Evolutionary conservation across 2,329 filamentous ascomycete species (phyloP), one percentile per base, ranked within the genome.

Genomic region (Penicillium vulpinum): DNA sequence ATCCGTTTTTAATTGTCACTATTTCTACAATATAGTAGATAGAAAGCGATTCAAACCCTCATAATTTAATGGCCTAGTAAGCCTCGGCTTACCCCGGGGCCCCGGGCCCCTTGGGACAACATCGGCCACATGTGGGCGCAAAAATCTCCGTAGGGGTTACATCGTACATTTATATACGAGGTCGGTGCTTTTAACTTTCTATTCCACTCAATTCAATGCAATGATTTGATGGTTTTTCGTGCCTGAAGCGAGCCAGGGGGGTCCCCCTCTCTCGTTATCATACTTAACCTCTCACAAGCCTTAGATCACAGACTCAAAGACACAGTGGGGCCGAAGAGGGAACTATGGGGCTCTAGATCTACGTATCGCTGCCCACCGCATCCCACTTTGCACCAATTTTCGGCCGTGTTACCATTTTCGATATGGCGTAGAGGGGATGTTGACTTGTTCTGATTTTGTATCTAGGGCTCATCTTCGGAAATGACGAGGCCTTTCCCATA

Each of bases 391-490:
- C 57, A 60, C 50, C 38, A 50, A 43, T 21, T 35, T 29, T 69
- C 67, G 62, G 66, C 39, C 52, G n/a, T 67, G 26, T 45, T 61
- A 33, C 63, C 62, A 46, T 35, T 56, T 65, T 64, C n/a, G 65
- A 45, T 46, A 53, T 62, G 51, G 61, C 41, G 54, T 58, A 36
- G 50, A 50, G 49, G 28, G 11, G 21, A 29, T 15, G 13, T 5
- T 6, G 53, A 41, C 49, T 57, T 45, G 50, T 21, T 43, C n/a
- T 33, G 10, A n/a, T 18, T 15, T 18, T 29, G 29, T 28, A 9
- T 47, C 51, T 40, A 58, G 39, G 48, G 45, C 22, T 56, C 56
- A 53, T 56, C 21, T 41, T 38, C 15, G 31, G 31, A 22, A 36
- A 15, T 18, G 16, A 16, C 22, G 39, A 21, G 26, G 41, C 26